Evolutionary conservation across 108 stramenopile genomes (phyloP), one percentile per base, ranked within the genome.

Genomic region (Cylindrotheca fusiformis): DNA sequence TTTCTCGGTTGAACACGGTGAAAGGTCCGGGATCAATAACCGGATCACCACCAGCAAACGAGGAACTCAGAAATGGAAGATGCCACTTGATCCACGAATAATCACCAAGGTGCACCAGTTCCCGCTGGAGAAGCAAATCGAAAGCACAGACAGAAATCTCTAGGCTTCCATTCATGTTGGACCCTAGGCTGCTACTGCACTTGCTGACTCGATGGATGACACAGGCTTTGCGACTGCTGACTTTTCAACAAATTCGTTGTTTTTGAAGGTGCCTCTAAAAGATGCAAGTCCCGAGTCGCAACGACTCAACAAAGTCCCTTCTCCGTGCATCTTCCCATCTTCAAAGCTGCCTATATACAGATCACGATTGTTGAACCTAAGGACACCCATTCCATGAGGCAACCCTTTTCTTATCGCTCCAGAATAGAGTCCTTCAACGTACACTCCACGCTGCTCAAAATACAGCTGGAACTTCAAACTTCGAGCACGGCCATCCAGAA

Each of bases 281-380:
- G 18, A 21, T 25, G 45, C 1, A 19, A 56, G 45, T 12, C 48
- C 4, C 3, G 21, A 19, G 28, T 67, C 28, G 2, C 56, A 18
- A 12, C 66, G 36, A 8, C 28, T 10, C 29, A 69, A 60, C 32
- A 69, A 53, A 20, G 26, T 36, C 17, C 70, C 70, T 60, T 63
- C 61, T 3, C 70, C 63, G 31, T 71, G 70, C 21, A 59, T 20
- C 51, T 32, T 36, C 3, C 68, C 68, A 21, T 51, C 41, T 3
- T 1, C 17, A 36, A 69, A 69, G 14, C 51, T 32, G 2, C 68
- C 68, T 52, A 60, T 46, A 30, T 69, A 69, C 23, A 30, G 28
- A 52, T 69, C 68, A 18, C 58, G 49, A 41, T 69, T 69, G 30
- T 59, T 32, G 29, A 60, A 69, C 12, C 68, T 57, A 17, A 69